Conservation (phyloP, 2,329 filamentous ascomycete genomes). For the Botrytis pseudocinerea region DNA sequence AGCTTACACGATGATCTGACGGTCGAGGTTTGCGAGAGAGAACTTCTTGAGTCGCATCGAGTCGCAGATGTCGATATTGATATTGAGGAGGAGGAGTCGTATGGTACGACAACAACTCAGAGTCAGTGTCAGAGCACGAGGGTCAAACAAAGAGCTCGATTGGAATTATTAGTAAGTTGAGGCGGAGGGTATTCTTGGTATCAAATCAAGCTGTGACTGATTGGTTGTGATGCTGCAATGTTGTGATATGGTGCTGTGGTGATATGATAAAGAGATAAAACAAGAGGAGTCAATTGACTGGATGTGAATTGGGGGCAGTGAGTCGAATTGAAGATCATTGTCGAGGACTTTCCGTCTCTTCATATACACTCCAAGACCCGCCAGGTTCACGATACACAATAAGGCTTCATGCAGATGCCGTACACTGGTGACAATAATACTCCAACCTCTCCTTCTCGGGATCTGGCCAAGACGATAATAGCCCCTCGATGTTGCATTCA, state of each 20-base stretch:
- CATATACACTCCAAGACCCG: background rate
- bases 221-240: too few relatives aligned
- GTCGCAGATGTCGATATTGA: background rate
- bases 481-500: background rate
- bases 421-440: background rate
- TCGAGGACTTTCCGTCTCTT: background rate
- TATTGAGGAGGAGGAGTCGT: background rate
- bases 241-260: too few relatives aligned
- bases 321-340: background rate
- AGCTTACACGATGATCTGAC: background rate
- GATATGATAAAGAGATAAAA: background rate
- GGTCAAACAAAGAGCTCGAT: background rate
- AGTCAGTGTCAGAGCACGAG: background rate
- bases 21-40: background rate
- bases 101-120: background rate
- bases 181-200: background rate
- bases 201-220: too few relatives aligned
- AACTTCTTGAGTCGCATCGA: background rate
- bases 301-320: background rate
- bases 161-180: background rate
- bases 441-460: background rate
- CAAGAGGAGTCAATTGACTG: background rate
- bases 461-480: conserved; percentile 15
- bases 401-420: conserved; percentile 1
- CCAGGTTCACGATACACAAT: background rate